A percentile compares a stretch with the other conserved stretches of the same genome.
phyloP scores from a whole-genome alignment of 768 basidiomycete species.

The Mycena crocata region DNA sequence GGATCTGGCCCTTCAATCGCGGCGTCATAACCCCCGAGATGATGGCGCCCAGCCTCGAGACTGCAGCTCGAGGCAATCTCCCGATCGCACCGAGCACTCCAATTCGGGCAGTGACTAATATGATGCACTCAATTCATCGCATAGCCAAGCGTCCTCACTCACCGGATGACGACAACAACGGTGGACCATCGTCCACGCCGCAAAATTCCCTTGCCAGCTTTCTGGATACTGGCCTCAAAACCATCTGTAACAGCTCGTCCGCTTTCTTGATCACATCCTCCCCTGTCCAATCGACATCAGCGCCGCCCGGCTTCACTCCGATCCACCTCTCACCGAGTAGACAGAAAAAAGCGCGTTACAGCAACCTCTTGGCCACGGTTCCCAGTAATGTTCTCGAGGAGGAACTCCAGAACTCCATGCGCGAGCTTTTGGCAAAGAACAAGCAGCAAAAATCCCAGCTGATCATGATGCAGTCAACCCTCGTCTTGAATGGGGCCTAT shows the following conservation, averaged over 20 bases:
- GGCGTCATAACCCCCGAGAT: slow-evolving; percentile 44
- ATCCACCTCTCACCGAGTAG: slow-evolving; percentile 2
- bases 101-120: slow-evolving; percentile 11
- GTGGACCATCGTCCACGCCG: neutral
- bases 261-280: slow-evolving; percentile 22
- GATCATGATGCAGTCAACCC: slow-evolving; percentile 26
- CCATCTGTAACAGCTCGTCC: neutral
- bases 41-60: slow-evolving; percentile 50
- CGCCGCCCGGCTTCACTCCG: neutral
- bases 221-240: neutral
- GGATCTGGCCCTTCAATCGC: slow-evolving; percentile 51
- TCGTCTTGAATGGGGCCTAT: slow-evolving; percentile 32
- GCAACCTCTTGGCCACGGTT: neutral
- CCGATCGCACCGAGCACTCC: slow-evolving; percentile 38
- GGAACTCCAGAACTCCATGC: slow-evolving; percentile 12
- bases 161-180: neutral
- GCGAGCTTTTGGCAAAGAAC: neutral
- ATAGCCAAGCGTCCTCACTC: neutral
- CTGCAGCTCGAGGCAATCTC: slow-evolving; percentile 35
- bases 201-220: neutral
- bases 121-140: neutral
- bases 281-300: slow-evolving; percentile 11
- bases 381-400: slow-evolving; percentile 10
- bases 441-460: slow-evolving; percentile 16
- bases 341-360: neutral